phyloP scores from a whole-genome alignment of 352 stramenopile species.

The Elongisporangium undulatum region DNA sequence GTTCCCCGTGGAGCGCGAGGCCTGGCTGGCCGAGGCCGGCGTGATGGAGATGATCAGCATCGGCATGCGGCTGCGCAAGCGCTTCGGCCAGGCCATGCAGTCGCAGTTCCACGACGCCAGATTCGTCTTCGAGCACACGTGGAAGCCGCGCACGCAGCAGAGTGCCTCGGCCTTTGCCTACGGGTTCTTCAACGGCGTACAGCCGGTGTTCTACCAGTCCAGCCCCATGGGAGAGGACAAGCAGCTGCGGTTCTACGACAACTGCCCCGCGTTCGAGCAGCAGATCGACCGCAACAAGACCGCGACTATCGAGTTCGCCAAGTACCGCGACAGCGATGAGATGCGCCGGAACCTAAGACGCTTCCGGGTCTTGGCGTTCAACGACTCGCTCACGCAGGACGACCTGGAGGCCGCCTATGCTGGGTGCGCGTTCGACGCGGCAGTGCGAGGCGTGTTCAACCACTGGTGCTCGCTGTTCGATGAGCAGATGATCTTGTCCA shows the following conservation, averaged over 20 bases:
- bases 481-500: constrained; percentile 55
- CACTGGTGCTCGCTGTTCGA: constrained; percentile 74
- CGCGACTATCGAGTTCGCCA: constrained; percentile 43
- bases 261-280: constrained; percentile 60
- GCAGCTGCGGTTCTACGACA: constrained; percentile 80
- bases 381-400: constrained; percentile 22
- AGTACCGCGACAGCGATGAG: constrained; percentile 40
- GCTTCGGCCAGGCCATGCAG: constrained; percentile 23
- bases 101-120: constrained; percentile 23
- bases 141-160: constrained; percentile 74
- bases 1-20: constrained; percentile 32
- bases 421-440: constrained; percentile 77
- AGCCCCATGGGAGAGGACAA: constrained; percentile 48
- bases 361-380: constrained; percentile 35
- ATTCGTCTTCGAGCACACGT: constrained; percentile 76
- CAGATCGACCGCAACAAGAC: constrained; percentile 61
- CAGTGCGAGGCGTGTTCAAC: constrained; percentile 30
- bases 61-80: constrained; percentile 42
- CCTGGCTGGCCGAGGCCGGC: constrained; percentile 52
- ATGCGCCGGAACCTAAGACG: constrained; percentile 47
- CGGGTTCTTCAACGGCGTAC: constrained; percentile 59
- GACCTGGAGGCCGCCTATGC: constrained; percentile 78
- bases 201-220: constrained; percentile 54
- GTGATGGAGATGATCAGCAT: constrained; percentile 58
- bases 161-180: constrained; percentile 73